These are phyloP conservation scores for Eucalyptus regnans DNA, from an alignment of 345 rosid species.

Conservation along the genomic window DNA sequence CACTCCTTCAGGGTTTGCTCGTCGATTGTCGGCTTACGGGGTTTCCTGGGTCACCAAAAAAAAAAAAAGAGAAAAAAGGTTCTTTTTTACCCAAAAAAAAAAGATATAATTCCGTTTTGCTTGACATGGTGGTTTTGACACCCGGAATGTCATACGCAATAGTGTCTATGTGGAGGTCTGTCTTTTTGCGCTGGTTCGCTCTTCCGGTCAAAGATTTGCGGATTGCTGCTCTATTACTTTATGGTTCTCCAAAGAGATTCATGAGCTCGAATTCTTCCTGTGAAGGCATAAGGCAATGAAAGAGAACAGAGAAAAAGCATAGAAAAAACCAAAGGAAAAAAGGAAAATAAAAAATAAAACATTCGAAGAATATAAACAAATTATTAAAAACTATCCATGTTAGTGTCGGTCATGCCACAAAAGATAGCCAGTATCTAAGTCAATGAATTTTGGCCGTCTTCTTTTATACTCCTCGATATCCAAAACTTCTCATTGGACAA, in stretches of 20 bases:
- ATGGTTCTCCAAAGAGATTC: background rate
- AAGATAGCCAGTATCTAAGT: rapidly evolving
- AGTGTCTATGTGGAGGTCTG: background rate
- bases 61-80: background rate
- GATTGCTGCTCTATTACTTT: background rate
- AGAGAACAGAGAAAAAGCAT: too few relatives aligned
- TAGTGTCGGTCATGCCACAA: rapidly evolving
- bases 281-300: background rate
- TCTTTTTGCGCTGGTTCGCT: background rate
- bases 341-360: too few relatives aligned
- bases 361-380: too few relatives aligned
- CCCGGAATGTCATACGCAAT: background rate
- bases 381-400: too few relatives aligned
- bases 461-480: background rate
- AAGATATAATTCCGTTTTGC: background rate
- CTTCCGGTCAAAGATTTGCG: background rate
- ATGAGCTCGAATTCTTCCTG: background rate
- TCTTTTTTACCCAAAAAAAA: too few relatives aligned
- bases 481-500: background rate
- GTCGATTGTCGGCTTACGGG: too few relatives aligned
- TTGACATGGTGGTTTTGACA: background rate
- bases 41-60: too few relatives aligned
- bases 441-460: background rate
- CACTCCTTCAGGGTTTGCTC: too few relatives aligned
- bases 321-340: background rate